A percentile compares a stretch with the other conserved stretches of the same genome.
Evolutionary conservation across 228 moss, liverwort and hornwort species (phyloP).

Genomic region (Sphagnum fallax): DNA sequence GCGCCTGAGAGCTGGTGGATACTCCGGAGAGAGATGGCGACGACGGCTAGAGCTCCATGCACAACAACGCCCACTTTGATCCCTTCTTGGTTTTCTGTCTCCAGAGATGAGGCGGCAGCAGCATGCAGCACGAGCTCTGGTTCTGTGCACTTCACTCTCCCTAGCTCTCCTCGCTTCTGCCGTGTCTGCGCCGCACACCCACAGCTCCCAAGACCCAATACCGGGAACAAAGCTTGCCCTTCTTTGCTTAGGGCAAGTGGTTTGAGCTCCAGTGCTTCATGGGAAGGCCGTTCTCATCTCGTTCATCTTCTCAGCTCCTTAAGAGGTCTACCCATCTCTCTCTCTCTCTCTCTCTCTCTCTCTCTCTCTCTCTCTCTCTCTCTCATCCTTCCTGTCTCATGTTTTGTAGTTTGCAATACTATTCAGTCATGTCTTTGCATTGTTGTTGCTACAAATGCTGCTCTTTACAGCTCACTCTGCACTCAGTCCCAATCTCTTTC

Average conservation of each 20-base stretch:
- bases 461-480: background rate
- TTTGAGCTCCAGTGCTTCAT: slow-evolving; percentile 20
- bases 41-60: slow-evolving; percentile 13
- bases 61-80: slow-evolving; percentile 13
- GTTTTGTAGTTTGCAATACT: too few species aligned
- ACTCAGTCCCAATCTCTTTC: too few species aligned
- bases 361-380: too few species aligned
- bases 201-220: background rate
- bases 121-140: slow-evolving; percentile 14
- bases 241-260: slow-evolving; percentile 6
- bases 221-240: background rate
- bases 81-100: slow-evolving; percentile 7
- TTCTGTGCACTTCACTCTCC: slow-evolving; percentile 4
- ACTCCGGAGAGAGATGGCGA: slow-evolving; percentile 9
- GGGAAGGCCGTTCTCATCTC: slow-evolving; percentile 28
- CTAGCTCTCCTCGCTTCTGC: background rate
- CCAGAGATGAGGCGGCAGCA: slow-evolving; percentile 1
- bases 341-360: background rate
- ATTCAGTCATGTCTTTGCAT: background rate
- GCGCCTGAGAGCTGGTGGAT: too few species aligned
- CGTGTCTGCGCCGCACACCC: slow-evolving; percentile 1
- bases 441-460: background rate
- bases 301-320: slow-evolving; percentile 9
- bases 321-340: background rate
- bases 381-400: too few species aligned